Percentiles rank a stretch among this genome's conserved stretches.
Conservation (phyloP, 1,284 basidiomycete genomes). For the Tylopilus orsonianus region DNA sequence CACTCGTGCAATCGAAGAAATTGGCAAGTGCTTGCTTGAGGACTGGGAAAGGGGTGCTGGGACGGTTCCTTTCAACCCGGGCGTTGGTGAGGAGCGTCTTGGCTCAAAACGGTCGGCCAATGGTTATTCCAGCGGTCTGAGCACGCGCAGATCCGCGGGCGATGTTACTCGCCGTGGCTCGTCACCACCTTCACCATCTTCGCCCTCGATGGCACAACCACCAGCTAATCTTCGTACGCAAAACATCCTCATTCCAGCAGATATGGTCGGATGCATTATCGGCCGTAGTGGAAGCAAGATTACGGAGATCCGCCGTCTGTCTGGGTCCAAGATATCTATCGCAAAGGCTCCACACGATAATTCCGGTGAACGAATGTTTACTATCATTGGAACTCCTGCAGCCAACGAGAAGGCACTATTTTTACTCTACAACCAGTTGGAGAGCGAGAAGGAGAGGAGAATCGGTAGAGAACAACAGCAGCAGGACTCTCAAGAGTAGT, state of each 20-base stretch:
- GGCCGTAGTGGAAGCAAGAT: slow-evolving; percentile 98
- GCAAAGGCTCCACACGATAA: slow-evolving; percentile 99
- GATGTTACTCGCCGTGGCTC: slow-evolving; percentile 45
- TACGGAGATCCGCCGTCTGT: slow-evolving; percentile 95
- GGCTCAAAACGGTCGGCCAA: slow-evolving; percentile 47
- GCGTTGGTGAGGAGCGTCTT: slow-evolving; percentile 73
- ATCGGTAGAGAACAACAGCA: slow-evolving; percentile 78
- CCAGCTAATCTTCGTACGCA: slow-evolving; percentile 89
- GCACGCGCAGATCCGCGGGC: slow-evolving; percentile 60
- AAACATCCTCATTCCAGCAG: slow-evolving; percentile 97
- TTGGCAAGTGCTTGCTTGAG: slow-evolving; percentile 92
- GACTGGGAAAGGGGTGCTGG: slow-evolving; percentile 95
- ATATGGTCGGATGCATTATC: slow-evolving; percentile 99
- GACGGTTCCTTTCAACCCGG: slow-evolving; percentile 95
- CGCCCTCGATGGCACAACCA: slow-evolving; percentile 50
- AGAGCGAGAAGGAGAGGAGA: slow-evolving; percentile 92
- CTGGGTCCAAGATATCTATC: slow-evolving; percentile 96
- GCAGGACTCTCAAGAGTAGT: slow-evolving; percentile 54
- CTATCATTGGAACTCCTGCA: slow-evolving; percentile 95
- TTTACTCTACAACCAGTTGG: slow-evolving; percentile 94
- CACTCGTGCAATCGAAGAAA: slow-evolving; percentile 89
- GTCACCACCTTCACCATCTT: slow-evolving; percentile 59
- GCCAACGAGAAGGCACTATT: slow-evolving; percentile 97
- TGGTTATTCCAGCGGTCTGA: slow-evolving; percentile 44
- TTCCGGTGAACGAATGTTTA: slow-evolving; percentile 99